Evolutionary conservation across 345 rosid species (phyloP), one percentile per base, ranked within the genome.

Genomic region (Mangifera indica): DNA sequence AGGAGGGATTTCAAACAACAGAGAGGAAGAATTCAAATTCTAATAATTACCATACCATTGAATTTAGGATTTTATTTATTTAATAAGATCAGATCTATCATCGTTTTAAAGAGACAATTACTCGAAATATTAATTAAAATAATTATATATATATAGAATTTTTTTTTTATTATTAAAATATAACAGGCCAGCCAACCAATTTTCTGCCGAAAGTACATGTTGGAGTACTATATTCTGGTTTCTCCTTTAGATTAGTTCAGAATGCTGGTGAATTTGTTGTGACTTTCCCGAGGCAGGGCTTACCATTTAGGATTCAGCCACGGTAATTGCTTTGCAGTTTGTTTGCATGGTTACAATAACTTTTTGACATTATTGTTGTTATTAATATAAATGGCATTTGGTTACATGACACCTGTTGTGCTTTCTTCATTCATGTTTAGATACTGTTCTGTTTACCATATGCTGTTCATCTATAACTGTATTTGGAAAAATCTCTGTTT

Each of bases 241-340:
- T 75, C 72, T 70, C 75, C 61, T 78, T 76, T 77, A 95, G 99
- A 92, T 88, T 95, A 81, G 78, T 95, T 77, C 99, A 92, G 84
- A 83, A 88, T 82, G 97, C 97, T 66, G 99, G 99, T 83, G 99
- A 95, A 83, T 95, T 91, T 79, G 99, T 95, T 64, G 99, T 95
- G 84, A 95, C 99, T 69, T 95, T 95, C 81, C 99, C 99, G 32
- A 85, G 99, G 84, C n/a, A n/a, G n/a, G n/a, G 96, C 98, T 71
- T 95, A 95, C 81, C 99, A 95, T 83, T 89, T 87, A 73, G 99
- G 99, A 82, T 93, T 95, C 96, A 95, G 99, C 90, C 99, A 95
- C n/a, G 98, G 99, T 95, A 92, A 91, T 82, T 75, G 74, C 63
- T 80, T 75, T 76, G 60, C 59, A 46, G 25, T 74, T 76, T 71